Conservation (phyloP, 2,329 filamentous ascomycete species). For the Pseudogymnoascus sp. region DNA sequence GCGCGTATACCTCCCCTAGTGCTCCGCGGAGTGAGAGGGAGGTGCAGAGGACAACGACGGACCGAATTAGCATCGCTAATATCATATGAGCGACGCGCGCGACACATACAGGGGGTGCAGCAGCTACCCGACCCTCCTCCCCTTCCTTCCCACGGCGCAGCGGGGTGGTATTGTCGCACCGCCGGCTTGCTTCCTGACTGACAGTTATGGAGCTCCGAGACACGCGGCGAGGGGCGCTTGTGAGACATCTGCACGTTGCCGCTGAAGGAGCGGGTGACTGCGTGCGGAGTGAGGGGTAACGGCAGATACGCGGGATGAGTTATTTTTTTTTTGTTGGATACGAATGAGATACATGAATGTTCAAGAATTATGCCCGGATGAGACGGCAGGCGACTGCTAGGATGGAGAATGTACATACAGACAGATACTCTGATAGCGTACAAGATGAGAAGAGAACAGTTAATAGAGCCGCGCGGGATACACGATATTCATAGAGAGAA, state of each 20-base stretch:
- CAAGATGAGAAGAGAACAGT: neutral
- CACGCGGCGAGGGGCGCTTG: neutral
- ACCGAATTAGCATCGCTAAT: conserved; percentile 35
- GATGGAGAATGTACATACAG: neutral
- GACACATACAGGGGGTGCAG: neutral
- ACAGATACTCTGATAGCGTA: neutral
- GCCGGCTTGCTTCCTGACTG: neutral
- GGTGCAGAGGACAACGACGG: conserved; percentile 13
- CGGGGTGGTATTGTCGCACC: neutral
- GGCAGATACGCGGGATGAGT: neutral
- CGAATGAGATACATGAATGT: neutral
- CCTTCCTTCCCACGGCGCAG: neutral
- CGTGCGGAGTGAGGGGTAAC: neutral
- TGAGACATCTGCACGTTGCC: neutral
- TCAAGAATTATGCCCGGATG: neutral
- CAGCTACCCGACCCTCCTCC: neutral
- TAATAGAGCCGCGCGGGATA: neutral
- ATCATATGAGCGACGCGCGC: conserved; percentile 26
- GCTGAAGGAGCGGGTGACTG: neutral
- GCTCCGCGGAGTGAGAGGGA: neutral
- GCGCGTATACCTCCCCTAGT: neutral
- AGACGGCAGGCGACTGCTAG: neutral
- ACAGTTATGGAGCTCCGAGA: neutral
- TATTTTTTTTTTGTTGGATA: neutral
- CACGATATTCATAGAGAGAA: neutral